Base-by-base conservation (phyloP, 768 basidiomycete species). In the Tricholoma matsutake region DNA sequence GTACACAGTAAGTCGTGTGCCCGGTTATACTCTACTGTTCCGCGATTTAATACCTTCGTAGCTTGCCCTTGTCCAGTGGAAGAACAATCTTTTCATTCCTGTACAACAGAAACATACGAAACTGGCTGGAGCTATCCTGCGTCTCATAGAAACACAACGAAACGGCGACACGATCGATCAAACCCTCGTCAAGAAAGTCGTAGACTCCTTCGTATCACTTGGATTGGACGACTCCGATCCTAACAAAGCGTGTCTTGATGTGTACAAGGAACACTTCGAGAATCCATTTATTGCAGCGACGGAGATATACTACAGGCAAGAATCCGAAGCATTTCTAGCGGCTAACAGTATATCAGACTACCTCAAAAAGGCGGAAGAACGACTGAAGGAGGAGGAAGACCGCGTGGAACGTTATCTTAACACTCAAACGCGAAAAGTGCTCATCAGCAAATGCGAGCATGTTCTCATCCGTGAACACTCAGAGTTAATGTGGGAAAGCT, bases 51-150 rank as follows among this genome's bases (percentile, higher is more conserved):
- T n/a, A 56, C 49, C 43, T n/a, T 16, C 39, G 20, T 74, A 89
- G 94, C 88, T 99, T 63, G 92, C 96, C 1, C 86, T 99, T 43
- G 94, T 96, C 0, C 93, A 96, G 76, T 99, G 97, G 97, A 96
- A 90, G 71, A 79, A 82, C 62, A 88, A 95, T 74, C 87, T 98
- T 64, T 98, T 98, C 79, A 75, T 87, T 47, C 88, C 89, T 55
- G 83, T 96, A n/a, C 95, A 96, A 75, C 81, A 81, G 69, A 92
- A 87, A 67, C 81, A 89, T 63, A 80, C 83, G 61, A 94, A 94
- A 75, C 81, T 98, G 16, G 93, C 94, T 0, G 85, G 86, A 62
- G 95, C 96, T 8, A 84, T 98, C 51, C 82, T 98, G 49, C 84
- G 89, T 57, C 81, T 98, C 55, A 94, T 99, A 67, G 96, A 98